Evolutionary conservation across 73 alveolate genomes (phyloP).

Genomic region (Paramecium primaurelia): DNA sequence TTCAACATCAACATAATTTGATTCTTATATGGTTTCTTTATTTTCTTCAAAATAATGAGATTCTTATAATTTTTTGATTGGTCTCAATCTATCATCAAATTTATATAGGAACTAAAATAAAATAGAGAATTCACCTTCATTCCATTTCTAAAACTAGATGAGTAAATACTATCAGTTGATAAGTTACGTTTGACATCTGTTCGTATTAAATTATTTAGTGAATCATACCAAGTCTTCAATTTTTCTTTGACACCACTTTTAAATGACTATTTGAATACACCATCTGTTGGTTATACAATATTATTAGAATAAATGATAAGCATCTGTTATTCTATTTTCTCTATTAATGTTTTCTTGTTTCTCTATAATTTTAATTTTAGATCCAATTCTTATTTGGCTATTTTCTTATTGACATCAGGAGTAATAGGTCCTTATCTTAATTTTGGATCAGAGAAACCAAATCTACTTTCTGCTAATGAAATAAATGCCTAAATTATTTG

Average conservation of each 20-base stretch:
- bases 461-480: constrained; percentile 22
- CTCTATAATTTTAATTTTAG: neutral
- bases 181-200: neutral
- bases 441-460: constrained; percentile 40
- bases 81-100: constrained; percentile 19
- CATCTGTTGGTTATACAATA: constrained; percentile 19
- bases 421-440: constrained; percentile 42
- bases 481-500: constrained; percentile 7
- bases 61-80: neutral
- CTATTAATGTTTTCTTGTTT: neutral
- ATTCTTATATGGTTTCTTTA: neutral
- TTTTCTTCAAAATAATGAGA: neutral
- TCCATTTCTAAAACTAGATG: constrained; percentile 7
- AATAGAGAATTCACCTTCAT: neutral
- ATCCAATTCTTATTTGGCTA: constrained; percentile 38
- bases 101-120: neutral
- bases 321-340: constrained; percentile 34
- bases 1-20: neutral
- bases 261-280: neutral
- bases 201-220: neutral
- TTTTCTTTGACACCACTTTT: constrained; percentile 3
- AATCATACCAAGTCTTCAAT: neutral
- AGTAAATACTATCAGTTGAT: neutral
- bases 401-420: constrained; percentile 46
- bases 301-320: neutral